phyloP scores from a whole-genome alignment of 164 flowering plant species.

The Cinnamomum micranthum region DNA sequence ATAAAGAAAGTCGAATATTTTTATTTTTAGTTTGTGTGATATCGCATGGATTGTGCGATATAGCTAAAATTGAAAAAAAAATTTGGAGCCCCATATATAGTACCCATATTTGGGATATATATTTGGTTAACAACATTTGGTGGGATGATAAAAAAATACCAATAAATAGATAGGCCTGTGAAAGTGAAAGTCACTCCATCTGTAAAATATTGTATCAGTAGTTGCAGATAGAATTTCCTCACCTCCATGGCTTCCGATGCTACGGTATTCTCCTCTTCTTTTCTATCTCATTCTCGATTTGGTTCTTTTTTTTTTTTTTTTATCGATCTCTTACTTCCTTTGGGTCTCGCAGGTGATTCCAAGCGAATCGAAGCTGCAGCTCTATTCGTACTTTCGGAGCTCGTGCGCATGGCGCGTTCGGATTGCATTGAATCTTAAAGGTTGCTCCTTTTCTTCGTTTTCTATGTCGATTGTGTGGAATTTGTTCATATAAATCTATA shows the following conservation, averaged over 20 bases:
- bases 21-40: too few relatives aligned
- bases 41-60: too few relatives aligned
- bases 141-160: too few relatives aligned
- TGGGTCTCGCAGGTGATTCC: not conserved
- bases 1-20: too few relatives aligned
- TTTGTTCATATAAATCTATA: too few relatives aligned
- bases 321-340: not conserved
- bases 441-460: not conserved
- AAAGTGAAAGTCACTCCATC: too few relatives aligned
- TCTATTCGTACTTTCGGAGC: conserved; percentile 19
- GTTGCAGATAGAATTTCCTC: not conserved
- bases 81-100: too few relatives aligned
- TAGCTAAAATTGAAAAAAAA: too few relatives aligned
- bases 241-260: not conserved
- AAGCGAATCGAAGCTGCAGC: conserved; percentile 9
- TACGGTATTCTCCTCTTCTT: not conserved
- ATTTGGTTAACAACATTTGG: too few relatives aligned
- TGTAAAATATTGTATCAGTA: not conserved
- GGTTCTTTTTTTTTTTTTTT: not conserved
- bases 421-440: conserved; percentile 19
- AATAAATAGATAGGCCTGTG: too few relatives aligned
- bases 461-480: too few relatives aligned
- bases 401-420: conserved; percentile 22
- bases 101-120: too few relatives aligned
- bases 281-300: not conserved